Base-by-base conservation (phyloP, 164 flowering plant species). In the grape (Vitis vinifera) region DNA sequence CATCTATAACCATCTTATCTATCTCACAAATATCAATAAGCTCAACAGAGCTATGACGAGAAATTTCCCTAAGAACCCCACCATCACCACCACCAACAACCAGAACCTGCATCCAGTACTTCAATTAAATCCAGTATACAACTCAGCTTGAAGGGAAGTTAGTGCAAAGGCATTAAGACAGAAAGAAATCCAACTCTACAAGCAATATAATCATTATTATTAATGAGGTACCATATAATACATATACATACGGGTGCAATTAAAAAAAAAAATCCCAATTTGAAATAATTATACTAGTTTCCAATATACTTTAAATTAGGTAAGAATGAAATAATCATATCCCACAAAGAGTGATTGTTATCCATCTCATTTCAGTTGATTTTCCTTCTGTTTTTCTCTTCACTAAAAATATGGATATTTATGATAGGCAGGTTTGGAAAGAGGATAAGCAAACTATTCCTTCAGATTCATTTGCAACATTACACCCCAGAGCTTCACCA, bases 71-170 rank as follows among this genome's bases (percentile, higher is more conserved):
- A 6, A 95, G 88, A 67, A 95, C 99, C 15, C 98, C 99, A 69
- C 99, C 99, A 86, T 95, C 99, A 75, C 99, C 99, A 66, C 99
- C 99, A 74, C 99, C 99, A 62, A 95, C 97, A 80, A 93, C 98
- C 73, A 95, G 81, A 79, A 93, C 97, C 99, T 95, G 86, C 81
- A 87, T 37, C 44, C 6, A 37, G 44, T 37, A 37, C 2, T 37
- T 37, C 53, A 61, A 6, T 30, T 19, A 71, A 49, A 30, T n/a
- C 51, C 2, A 68, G 23, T 6, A 62, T n/a, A 65, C 30, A 3
- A 63, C 44, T 47, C 12, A 13, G 27, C 27, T 23, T 23, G 27
- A 23, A 23, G 27, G 27, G 27, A 23, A 23, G 27, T 23, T 23
- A 23, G 27, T 23, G 2, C 27, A 23, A 23, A 23, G 27, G 27